Evolutionary conservation across 1,139 yeast species (phyloP).

Genomic region (Diutina mesorugosa): DNA sequence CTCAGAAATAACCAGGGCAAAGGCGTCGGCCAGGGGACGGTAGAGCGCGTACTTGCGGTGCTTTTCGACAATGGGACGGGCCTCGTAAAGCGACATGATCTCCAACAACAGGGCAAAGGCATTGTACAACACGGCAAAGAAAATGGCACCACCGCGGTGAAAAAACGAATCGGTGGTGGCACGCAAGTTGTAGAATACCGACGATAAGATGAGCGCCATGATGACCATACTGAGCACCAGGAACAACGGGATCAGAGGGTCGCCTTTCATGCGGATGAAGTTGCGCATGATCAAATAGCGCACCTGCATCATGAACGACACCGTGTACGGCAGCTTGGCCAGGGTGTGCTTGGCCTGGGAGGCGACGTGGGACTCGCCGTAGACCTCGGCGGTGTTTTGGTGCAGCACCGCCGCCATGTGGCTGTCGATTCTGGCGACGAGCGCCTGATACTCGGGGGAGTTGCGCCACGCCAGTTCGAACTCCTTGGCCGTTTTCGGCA

Average conservation of each 20-base stretch:
- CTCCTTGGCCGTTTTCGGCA: constrained; percentile 8
- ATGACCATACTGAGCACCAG: constrained; percentile 7
- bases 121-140: constrained; percentile 67
- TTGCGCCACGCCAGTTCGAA: constrained; percentile 8
- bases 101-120: constrained; percentile 68
- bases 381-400: constrained; percentile 19
- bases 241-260: constrained; percentile 8
- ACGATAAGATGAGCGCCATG: constrained; percentile 9
- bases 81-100: constrained; percentile 55
- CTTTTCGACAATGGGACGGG: constrained; percentile 72
- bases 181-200: constrained; percentile 8
- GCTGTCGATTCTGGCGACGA: constrained; percentile 9
- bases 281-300: constrained; percentile 7
- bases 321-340: constrained; percentile 7
- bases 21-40: constrained; percentile 68
- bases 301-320: constrained; percentile 9
- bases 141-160: constrained; percentile 50
- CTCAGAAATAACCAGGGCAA: constrained; percentile 57
- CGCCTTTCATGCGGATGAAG: constrained; percentile 8
- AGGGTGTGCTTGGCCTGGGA: constrained; percentile 7
- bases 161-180: constrained; percentile 8
- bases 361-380: constrained; percentile 7
- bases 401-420: constrained; percentile 15
- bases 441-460: constrained; percentile 6
- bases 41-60: constrained; percentile 66